Conservation (phyloP, 495 filamentous ascomycete species). For the Aspergillus bertholletiae region DNA sequence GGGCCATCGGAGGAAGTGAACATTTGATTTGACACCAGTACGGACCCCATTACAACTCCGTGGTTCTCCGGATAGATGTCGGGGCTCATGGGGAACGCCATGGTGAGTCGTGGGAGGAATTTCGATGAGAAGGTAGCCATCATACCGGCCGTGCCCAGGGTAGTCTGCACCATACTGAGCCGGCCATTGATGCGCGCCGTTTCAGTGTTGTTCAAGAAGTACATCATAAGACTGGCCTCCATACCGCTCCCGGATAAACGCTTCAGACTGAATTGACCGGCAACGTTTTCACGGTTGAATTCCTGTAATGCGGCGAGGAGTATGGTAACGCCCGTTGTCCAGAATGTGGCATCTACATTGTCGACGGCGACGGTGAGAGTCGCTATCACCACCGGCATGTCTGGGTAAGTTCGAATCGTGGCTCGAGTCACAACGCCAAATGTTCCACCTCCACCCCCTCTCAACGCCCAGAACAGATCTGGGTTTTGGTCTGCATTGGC, state of each 20-base stretch:
- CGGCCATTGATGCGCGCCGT: too few relatives aligned
- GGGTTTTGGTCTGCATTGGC: slow-evolving; percentile 38
- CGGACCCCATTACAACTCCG: neutral
- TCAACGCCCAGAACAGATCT: slow-evolving; percentile 59
- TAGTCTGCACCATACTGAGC: too few relatives aligned
- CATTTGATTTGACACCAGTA: neutral
- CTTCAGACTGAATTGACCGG: neutral
- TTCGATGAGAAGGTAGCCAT: neutral
- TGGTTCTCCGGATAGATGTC: neutral
- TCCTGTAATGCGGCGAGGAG: neutral
- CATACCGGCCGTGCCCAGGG: too few relatives aligned
- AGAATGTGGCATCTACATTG: slow-evolving; percentile 16
- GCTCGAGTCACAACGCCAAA: slow-evolving; percentile 48
- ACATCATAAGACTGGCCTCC: neutral
- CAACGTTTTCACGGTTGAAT: neutral
- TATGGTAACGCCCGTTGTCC: slow-evolving; percentile 20
- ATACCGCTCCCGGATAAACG: neutral
- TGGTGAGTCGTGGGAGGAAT: neutral
- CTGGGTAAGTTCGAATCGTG: slow-evolving; percentile 34
- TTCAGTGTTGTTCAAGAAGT: neutral
- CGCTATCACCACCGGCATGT: slow-evolving; percentile 29
- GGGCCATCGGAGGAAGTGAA: neutral
- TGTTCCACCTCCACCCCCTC: slow-evolving; percentile 40
- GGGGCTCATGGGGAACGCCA: neutral
- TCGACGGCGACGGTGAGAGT: slow-evolving; percentile 29